Conservation (phyloP, 495 filamentous ascomycete species). For the Podospora anserina region DNA sequence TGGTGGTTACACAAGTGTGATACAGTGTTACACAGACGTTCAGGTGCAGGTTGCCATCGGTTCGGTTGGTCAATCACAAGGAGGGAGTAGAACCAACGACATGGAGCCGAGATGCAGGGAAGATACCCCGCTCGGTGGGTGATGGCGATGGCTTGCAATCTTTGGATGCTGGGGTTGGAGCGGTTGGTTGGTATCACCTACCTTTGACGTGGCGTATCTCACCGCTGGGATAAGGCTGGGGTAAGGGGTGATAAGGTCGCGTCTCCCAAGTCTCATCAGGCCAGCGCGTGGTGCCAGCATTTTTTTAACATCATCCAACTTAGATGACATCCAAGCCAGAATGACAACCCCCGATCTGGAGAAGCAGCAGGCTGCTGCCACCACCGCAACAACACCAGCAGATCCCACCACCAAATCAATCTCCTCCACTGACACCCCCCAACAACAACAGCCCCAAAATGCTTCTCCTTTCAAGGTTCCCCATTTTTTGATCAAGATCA, state of each 20-base stretch:
- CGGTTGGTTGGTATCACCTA: not conserved
- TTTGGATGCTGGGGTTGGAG: not conserved
- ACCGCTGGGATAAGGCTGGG: not conserved
- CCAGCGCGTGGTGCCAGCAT: not conserved
- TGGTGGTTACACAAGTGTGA: slow-evolving; percentile 1
- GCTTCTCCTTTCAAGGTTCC: not conserved
- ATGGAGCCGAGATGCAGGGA: not conserved
- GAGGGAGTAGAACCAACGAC: not conserved
- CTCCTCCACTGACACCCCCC: not conserved
- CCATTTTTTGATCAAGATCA: slow-evolving; percentile 17
- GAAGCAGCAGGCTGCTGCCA: not conserved
- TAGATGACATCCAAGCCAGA: not conserved
- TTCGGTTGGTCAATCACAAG: not conserved
- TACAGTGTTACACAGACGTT: not conserved
- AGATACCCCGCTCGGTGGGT: not conserved
- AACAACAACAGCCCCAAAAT: not conserved
- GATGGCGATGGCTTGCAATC: not conserved
- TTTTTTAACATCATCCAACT: not conserved
- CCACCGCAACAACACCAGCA: not conserved
- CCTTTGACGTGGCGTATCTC: not conserved
- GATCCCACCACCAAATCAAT: slow-evolving; percentile 3
- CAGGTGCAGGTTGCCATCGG: not conserved
- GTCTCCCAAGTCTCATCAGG: not conserved
- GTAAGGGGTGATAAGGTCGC: not conserved
- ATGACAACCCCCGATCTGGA: not conserved